These are phyloP conservation scores for Lycium ferocissimum DNA, from an alignment of 257 asterid species.

Conservation along the genomic window DNA sequence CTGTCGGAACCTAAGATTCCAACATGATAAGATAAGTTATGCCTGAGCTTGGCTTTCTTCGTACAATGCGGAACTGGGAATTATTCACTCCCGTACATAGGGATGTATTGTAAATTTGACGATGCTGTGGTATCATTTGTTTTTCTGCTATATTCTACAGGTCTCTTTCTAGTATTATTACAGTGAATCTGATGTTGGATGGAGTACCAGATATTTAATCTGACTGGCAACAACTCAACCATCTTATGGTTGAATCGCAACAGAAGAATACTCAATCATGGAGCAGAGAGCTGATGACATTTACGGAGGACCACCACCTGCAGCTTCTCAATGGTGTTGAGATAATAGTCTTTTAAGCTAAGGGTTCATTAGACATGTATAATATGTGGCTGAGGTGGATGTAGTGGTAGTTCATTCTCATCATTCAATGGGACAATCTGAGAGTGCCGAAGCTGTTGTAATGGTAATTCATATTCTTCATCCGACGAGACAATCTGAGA, in stretches of 20 bases:
- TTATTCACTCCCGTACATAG: background rate
- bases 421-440: constrained; percentile 25
- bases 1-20: background rate
- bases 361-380: constrained; percentile 41
- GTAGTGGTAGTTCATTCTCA: constrained; percentile 48
- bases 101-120: background rate
- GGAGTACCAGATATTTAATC: background rate
- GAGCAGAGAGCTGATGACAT: background rate
- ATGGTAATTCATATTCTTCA: constrained; percentile 27
- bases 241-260: background rate
- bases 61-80: background rate
- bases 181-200: background rate
- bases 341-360: background rate
- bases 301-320: background rate
- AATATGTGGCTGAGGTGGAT: constrained; percentile 44
- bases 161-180: background rate
- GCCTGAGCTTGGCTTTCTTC: background rate
- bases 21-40: background rate
- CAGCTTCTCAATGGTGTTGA: background rate
- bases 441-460: constrained; percentile 16
- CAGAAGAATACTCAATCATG: background rate
- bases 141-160: background rate
- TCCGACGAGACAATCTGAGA: background rate
- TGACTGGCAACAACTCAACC: background rate
- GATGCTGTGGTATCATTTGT: background rate